Conservation (phyloP, 2,329 filamentous ascomycete genomes). For the Colletotrichum sp. region DNA sequence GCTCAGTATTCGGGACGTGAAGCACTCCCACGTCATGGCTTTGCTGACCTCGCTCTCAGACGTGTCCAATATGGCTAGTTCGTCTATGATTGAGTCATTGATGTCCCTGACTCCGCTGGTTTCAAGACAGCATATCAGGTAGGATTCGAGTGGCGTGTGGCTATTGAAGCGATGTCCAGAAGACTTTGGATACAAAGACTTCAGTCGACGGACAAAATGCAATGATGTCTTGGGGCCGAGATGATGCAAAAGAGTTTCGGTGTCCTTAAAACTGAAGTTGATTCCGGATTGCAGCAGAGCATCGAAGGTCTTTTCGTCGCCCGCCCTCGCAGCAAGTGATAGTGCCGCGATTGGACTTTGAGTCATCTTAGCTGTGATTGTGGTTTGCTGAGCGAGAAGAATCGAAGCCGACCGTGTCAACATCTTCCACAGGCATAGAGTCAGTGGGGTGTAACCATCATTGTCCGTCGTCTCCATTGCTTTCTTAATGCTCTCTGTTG, state of each 20-base stretch:
- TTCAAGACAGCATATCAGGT: background rate
- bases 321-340: background rate
- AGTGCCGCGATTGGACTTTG: background rate
- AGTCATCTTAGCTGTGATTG: background rate
- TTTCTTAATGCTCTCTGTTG: background rate
- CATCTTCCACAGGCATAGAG: background rate
- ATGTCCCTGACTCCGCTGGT: accelerated
- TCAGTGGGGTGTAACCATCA: background rate
- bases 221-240: accelerated
- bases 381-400: background rate
- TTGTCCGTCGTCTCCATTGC: background rate
- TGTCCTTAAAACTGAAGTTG: accelerated
- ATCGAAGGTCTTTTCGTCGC: background rate
- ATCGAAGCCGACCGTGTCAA: background rate
- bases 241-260: background rate
- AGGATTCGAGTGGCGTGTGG: background rate
- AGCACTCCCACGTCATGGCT: background rate
- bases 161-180: accelerated
- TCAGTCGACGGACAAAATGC: background rate
- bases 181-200: background rate
- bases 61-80: background rate
- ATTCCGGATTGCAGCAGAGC: background rate
- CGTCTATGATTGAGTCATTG: background rate
- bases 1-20: background rate
- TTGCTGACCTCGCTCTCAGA: background rate